A percentile compares a stretch with the other conserved stretches of the same genome.
These are phyloP conservation scores for Ceratocystis cacaofunesta DNA, from an alignment of 2,329 filamentous ascomycete species.

Conservation along the genomic window DNA sequence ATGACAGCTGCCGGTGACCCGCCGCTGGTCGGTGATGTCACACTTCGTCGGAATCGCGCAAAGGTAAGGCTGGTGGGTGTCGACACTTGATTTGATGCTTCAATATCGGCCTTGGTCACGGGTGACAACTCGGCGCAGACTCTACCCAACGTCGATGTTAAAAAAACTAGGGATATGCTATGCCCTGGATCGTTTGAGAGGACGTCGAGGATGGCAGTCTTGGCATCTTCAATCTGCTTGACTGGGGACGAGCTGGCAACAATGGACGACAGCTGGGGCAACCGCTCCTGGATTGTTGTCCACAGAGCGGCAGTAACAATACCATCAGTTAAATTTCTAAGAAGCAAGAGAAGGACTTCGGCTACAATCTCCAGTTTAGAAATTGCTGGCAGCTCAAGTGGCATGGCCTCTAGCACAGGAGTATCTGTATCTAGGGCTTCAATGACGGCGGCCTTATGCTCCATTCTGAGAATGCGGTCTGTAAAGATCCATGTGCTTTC, in stretches of 20 bases:
- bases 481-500: conserved; percentile 25
- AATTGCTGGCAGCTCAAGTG: conserved; percentile 45
- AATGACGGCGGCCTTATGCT: conserved; percentile 29
- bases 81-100: conserved; percentile 12
- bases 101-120: conserved; percentile 10
- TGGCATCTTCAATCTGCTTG: conserved; percentile 29
- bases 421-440: conserved; percentile 61
- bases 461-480: conserved; percentile 5
- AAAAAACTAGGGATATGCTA: conserved; percentile 78
- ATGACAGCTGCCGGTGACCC: conserved; percentile 23
- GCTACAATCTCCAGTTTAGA: conserved; percentile 61
- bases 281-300: conserved; percentile 43
- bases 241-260: conserved; percentile 16
- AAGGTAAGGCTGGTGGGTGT: conserved; percentile 25
- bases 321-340: conserved; percentile 62
- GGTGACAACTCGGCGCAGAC: conserved; percentile 35
- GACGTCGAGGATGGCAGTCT: conserved; percentile 51
- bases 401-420: conserved; percentile 45
- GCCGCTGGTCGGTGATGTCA: conserved; percentile 16
- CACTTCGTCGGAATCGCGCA: conserved; percentile 31
- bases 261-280: conserved; percentile 29
- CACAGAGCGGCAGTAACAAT: conserved; percentile 59
- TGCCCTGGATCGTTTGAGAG: conserved; percentile 59
- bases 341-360: conserved; percentile 58
- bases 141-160: conserved; percentile 58